A percentile compares a stretch with the other conserved stretches of the same genome.
Evolutionary conservation across 2,329 filamentous ascomycete species (phyloP).

Genomic region (Talaromyces sp.): DNA sequence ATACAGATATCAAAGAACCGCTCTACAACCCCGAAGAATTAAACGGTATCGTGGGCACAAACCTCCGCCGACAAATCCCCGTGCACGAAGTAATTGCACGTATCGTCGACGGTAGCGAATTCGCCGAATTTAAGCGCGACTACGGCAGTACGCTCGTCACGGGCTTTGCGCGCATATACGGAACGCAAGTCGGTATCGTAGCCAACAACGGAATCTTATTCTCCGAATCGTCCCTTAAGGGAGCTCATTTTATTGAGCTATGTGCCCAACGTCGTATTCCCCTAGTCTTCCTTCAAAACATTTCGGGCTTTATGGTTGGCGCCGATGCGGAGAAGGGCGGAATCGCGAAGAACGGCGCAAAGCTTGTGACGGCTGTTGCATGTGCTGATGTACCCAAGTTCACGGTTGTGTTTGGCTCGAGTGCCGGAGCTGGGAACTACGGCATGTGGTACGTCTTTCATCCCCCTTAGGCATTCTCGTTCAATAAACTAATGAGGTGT

Average conservation of each 20-base stretch:
- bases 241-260: slow-evolving; percentile 94
- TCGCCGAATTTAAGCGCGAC: slow-evolving; percentile 90
- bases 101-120: slow-evolving; percentile 84
- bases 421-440: slow-evolving; percentile 93
- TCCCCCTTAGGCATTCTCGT: background rate
- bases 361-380: slow-evolving; percentile 90
- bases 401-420: slow-evolving; percentile 90
- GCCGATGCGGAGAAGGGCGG: slow-evolving; percentile 86
- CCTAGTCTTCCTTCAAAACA: slow-evolving; percentile 92
- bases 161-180: slow-evolving; percentile 85
- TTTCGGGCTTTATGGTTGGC: slow-evolving; percentile 97
- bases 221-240: slow-evolving; percentile 83
- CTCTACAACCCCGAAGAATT: slow-evolving; percentile 77
- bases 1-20: slow-evolving; percentile 62
- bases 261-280: slow-evolving; percentile 87
- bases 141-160: slow-evolving; percentile 89
- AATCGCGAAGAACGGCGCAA: slow-evolving; percentile 96
- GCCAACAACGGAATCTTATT: slow-evolving; percentile 97
- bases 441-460: slow-evolving; percentile 73
- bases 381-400: slow-evolving; percentile 95
- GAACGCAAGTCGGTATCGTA: slow-evolving; percentile 85
- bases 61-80: slow-evolving; percentile 78
- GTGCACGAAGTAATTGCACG: slow-evolving; percentile 89
- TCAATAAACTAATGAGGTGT: slow-evolving; percentile 12
- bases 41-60: slow-evolving; percentile 82